Evolutionary conservation across 2,329 filamentous ascomycete genomes (phyloP), one percentile per base, ranked within the genome.

Genomic region (Pseudocercospora musae): DNA sequence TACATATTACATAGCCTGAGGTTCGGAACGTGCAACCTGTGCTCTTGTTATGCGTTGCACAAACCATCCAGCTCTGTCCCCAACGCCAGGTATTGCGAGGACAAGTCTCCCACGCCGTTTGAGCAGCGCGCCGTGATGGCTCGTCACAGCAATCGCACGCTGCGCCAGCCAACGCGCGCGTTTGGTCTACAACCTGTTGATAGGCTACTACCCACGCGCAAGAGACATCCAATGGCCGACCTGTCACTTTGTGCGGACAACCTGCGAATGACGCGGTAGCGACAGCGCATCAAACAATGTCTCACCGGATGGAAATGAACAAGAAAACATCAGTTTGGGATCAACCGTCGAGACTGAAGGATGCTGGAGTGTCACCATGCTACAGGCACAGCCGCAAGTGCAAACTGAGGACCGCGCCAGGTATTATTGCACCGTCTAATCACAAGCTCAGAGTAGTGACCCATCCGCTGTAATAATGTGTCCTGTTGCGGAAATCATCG

Each of bases 351-450:
- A 53, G 57, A 55, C 33, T 31, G 40, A 15, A 64, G 25, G 29
- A 60, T 60, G 57, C 57, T 44, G 57, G 52, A 42, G 64, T 66
- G 61, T 61, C 59, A 66, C 62, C 40, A 56, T 40, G 57, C 33
- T 57, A 56, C 65, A 64, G 61, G 61, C 64, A 63, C 62, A 59
- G 65, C 62, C 65, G 58, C 60, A 49, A 40, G 50, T 42, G 55
- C 59, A 27, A 58, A 57, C 53, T 50, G 52, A 29, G 49, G 42
- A 53, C 18, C 29, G 49, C 46, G 46, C n/a, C 52, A 52, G 57
- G 42, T 48, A 44, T 62, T 48, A 44, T 62, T 40, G 62, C 57
- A 62, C 63, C 56, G 44, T 25, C 58, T 63, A 53, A 61, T 40
- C 52, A 54, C 27, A 33, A 40, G 27, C 48, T 59, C 31, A 59